phyloP scores from a whole-genome alignment of 768 basidiomycete species.

The Pholiota molesta region DNA sequence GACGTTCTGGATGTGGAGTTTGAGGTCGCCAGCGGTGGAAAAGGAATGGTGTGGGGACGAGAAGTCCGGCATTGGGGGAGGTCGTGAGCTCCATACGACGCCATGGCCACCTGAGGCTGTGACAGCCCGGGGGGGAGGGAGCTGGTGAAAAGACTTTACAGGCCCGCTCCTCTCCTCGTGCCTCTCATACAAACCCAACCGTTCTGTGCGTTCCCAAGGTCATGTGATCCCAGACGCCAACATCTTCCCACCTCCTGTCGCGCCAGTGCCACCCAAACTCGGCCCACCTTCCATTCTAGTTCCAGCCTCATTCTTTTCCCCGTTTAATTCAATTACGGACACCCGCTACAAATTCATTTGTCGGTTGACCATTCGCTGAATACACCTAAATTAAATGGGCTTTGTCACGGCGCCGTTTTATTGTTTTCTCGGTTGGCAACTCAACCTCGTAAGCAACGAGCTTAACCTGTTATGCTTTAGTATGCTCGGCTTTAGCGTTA shows the following conservation, averaged over 20 bases:
- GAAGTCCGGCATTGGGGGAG: slow-evolving; percentile 44
- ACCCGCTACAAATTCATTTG: no score
- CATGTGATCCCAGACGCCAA: slow-evolving; percentile 9
- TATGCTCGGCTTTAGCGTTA: neutral
- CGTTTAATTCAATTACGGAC: no score
- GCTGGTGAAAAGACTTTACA: slow-evolving; percentile 18
- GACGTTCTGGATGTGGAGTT: slow-evolving; percentile 64
- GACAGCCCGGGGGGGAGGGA: slow-evolving; percentile 22
- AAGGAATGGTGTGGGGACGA: slow-evolving; percentile 38
- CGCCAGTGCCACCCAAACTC: no score
- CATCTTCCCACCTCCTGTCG: neutral
- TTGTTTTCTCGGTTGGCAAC: no score
- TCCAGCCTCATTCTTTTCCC: no score
- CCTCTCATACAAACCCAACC: slow-evolving; percentile 25
- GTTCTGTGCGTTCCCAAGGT: slow-evolving; percentile 22
- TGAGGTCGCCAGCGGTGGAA: slow-evolving; percentile 61
- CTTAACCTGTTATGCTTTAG: neutral
- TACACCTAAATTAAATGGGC: no score
- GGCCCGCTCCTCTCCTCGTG: slow-evolving; percentile 17
- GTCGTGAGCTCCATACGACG: slow-evolving; percentile 25
- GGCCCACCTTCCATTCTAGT: no score
- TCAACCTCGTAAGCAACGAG: no score
- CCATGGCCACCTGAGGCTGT: slow-evolving; percentile 26
- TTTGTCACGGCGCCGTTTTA: no score
- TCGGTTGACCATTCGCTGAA: no score